A percentile compares a stretch with the other conserved stretches of the same genome.
Conservation (phyloP, 805 yeast genomes). For the Kluyveromyces starmeri region DNA sequence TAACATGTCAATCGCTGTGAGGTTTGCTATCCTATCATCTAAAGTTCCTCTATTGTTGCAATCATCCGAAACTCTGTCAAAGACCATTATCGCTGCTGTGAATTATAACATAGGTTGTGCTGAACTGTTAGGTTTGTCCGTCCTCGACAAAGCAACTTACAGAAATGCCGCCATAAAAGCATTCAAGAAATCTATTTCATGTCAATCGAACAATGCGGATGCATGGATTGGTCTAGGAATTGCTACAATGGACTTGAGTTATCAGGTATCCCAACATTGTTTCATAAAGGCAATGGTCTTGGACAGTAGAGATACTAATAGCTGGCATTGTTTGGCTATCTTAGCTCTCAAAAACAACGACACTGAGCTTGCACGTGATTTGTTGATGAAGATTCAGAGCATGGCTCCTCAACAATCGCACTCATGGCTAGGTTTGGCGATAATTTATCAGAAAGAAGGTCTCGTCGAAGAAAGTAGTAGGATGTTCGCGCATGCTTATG, state of each 20-base stretch:
- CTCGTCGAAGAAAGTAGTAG: constrained; percentile 41
- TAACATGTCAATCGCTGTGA: constrained; percentile 30
- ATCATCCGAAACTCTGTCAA: constrained; percentile 22
- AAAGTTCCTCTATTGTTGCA: constrained; percentile 34
- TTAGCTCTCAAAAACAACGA: constrained; percentile 66
- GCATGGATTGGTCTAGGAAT: constrained; percentile 83
- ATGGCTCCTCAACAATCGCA: constrained; percentile 65
- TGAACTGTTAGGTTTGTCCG: constrained; percentile 39
- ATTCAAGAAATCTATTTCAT: constrained; percentile 58
- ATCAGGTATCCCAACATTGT: constrained; percentile 84
- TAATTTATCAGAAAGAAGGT: constrained; percentile 45
- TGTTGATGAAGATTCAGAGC: constrained; percentile 67
- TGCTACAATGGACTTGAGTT: constrained; percentile 53
- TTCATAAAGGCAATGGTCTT: constrained; percentile 72
- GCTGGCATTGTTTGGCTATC: constrained; percentile 79
- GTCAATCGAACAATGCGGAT: constrained; percentile 60
- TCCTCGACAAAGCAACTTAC: constrained; percentile 22
- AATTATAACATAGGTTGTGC: constrained; percentile 68
- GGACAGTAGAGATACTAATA: constrained; percentile 54
- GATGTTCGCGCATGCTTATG: constrained; percentile 69
- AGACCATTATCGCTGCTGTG: constrained; percentile 44
- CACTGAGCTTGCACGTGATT: constrained; percentile 58
- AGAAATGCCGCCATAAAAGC: constrained; percentile 46
- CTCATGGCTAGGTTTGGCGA: constrained; percentile 85
- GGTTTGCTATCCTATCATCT: constrained; percentile 38